phyloP scores from a whole-genome alignment of 208 protist genomes.

The Trypanosoma avium region DNA sequence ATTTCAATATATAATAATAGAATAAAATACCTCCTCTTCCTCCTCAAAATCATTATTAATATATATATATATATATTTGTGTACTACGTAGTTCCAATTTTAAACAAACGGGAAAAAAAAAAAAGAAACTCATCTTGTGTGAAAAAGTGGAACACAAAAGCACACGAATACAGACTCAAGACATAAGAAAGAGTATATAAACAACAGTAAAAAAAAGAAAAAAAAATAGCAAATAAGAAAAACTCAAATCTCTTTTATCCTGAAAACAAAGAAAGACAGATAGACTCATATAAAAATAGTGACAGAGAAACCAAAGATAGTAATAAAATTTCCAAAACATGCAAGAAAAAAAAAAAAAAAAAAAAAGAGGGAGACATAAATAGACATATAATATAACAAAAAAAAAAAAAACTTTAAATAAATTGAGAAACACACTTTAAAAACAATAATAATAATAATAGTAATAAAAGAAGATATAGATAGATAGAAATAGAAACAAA shows the following conservation, averaged over 20 bases:
- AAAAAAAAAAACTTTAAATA: background rate
- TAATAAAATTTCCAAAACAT: background rate
- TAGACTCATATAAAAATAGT: constrained; percentile 2
- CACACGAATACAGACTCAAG: background rate
- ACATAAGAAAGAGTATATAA: background rate
- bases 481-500: background rate
- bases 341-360: background rate
- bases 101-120: too few relatives aligned
- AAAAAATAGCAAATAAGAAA: constrained; percentile 1
- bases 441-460: background rate
- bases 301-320: background rate
- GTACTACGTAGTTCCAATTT: too few relatives aligned
- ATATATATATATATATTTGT: too few relatives aligned
- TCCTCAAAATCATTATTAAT: too few relatives aligned
- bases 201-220: constrained; percentile 10
- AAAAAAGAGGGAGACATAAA: background rate
- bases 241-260: background rate
- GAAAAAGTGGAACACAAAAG: too few relatives aligned
- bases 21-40: too few relatives aligned
- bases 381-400: background rate
- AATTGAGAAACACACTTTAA: background rate
- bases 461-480: background rate
- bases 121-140: too few relatives aligned
- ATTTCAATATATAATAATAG: too few relatives aligned
- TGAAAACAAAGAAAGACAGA: constrained; percentile 23